phyloP scores from a whole-genome alignment of 2,329 filamentous ascomycete genomes.

The Clarireedia paspali region DNA sequence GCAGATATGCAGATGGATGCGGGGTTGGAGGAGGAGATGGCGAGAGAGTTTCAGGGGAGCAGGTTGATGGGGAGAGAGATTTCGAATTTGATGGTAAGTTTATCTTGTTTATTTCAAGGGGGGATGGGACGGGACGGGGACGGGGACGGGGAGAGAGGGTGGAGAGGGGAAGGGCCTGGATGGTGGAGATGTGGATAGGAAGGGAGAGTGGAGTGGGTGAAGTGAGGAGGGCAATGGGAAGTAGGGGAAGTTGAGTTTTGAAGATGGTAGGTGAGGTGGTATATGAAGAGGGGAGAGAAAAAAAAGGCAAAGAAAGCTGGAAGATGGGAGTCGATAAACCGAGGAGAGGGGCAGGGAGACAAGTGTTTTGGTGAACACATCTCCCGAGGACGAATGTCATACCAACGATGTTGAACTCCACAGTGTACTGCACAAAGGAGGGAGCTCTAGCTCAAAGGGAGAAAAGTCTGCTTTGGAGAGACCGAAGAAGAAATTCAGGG shows the following conservation, averaged over 20 bases:
- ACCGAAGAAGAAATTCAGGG: not conserved
- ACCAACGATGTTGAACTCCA: no score
- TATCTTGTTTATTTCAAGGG: not conserved
- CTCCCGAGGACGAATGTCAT: no score
- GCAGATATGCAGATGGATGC: not conserved
- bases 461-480: not conserved
- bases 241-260: not conserved
- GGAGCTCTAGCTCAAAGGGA: no score
- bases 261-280: not conserved
- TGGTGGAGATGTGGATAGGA: not conserved
- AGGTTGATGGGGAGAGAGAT: conserved; percentile 1
- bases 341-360: not conserved
- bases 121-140: no score
- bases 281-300: not conserved
- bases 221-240: not conserved
- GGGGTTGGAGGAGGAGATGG: not conserved
- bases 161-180: not conserved
- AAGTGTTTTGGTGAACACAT: no score
- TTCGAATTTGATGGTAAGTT: conserved; percentile 6
- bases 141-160: not conserved
- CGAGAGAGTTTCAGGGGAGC: not conserved
- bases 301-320: not conserved
- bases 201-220: not conserved
- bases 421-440: no score
- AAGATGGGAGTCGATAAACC: not conserved